Percentiles rank a stretch among this genome's conserved stretches.
phyloP scores from a whole-genome alignment of 257 asterid species.

The Salvia hispanica region DNA sequence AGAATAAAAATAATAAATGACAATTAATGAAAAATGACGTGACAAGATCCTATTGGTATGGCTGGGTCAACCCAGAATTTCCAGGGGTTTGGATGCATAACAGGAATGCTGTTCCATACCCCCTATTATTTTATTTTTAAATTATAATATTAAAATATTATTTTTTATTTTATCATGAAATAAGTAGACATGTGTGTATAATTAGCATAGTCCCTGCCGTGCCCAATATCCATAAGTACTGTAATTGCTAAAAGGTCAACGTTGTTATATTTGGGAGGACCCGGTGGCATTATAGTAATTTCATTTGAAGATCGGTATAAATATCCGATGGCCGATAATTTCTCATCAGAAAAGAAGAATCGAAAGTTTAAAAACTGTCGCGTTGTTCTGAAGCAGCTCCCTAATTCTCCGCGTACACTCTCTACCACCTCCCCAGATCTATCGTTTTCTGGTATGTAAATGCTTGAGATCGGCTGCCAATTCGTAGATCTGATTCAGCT shows the following conservation, averaged over 20 bases:
- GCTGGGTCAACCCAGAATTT: constrained; percentile 2
- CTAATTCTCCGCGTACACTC: constrained; percentile 29
- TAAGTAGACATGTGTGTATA: no score
- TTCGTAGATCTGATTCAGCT: constrained; percentile 27
- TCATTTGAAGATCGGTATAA: constrained; percentile 22
- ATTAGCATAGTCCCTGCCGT: no score
- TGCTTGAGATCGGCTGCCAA: constrained; percentile 25
- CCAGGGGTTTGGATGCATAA: no score
- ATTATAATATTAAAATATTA: no score
- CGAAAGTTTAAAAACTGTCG: constrained; percentile 24
- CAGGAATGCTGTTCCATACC: no score
- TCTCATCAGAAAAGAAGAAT: constrained; percentile 7
- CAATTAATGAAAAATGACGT: constrained; percentile 2
- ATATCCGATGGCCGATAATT: constrained; percentile 23
- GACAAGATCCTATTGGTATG: constrained; percentile 29
- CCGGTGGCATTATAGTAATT: constrained; percentile 26
- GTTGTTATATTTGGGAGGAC: not conserved
- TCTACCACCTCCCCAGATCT: constrained; percentile 36
- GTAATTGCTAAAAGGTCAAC: constrained; percentile 37
- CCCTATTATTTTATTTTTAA: no score
- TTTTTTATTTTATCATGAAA: no score
- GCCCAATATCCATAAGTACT: not conserved
- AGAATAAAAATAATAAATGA: not conserved
- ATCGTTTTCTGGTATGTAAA: constrained; percentile 35
- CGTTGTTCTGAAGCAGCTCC: constrained; percentile 41